Percentiles rank a stretch among this genome's conserved stretches.
Evolutionary conservation across 805 yeast species (phyloP).

Genomic region (Babjeviella inositovora): DNA sequence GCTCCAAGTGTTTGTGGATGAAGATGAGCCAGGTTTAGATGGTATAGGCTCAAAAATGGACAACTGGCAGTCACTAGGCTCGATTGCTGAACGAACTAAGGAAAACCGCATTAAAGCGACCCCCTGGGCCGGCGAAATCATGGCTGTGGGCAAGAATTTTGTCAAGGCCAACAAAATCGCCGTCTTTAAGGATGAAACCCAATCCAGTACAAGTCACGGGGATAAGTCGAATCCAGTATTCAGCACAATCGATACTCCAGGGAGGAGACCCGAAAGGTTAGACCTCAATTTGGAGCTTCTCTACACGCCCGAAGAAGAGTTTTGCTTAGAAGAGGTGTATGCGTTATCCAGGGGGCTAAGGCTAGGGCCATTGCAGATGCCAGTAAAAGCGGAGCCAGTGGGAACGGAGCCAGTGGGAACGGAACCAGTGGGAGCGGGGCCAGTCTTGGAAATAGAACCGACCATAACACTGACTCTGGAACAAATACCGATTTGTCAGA

Average conservation of each 20-base stretch:
- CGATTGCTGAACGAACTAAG: conserved; percentile 33
- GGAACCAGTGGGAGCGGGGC: no score
- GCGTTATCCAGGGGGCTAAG: no score
- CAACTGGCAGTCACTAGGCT: conserved; percentile 31
- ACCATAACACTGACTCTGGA: no score
- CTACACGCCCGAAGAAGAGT: conserved; percentile 26
- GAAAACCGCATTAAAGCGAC: conserved; percentile 43
- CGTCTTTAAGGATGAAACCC: conserved; percentile 20
- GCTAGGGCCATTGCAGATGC: no score
- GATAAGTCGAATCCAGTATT: conserved; percentile 15
- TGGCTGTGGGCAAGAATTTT: conserved; percentile 19
- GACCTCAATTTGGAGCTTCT: conserved; percentile 10
- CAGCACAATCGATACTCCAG: conserved; percentile 34
- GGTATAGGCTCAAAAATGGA: conserved; percentile 4
- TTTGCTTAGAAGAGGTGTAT: conserved; percentile 47
- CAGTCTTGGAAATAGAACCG: no score
- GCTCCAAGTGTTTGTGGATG: conserved; percentile 24
- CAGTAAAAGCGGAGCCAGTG: no score
- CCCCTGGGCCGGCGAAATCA: conserved; percentile 49
- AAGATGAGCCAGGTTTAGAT: conserved; percentile 2
- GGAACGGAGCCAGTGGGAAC: no score
- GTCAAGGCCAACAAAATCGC: conserved; percentile 9
- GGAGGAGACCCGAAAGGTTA: conserved; percentile 43
- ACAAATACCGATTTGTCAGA: no score
- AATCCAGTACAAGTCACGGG: conserved; percentile 10